phyloP scores from a whole-genome alignment of 495 filamentous ascomycete species.

The Pyrenula aspistea region DNA sequence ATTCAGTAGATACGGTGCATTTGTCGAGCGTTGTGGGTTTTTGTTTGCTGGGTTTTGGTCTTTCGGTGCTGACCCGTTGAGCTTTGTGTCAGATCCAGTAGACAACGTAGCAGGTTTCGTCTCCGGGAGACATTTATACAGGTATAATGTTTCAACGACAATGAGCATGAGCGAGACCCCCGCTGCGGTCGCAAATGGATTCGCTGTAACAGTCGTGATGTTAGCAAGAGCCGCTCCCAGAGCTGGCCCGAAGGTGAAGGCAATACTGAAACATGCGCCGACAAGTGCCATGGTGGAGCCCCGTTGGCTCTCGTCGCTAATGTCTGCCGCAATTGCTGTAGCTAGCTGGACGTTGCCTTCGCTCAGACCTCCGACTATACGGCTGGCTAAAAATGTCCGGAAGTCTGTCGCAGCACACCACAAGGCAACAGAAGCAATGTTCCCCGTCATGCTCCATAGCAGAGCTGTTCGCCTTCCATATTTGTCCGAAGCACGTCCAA shows the following conservation, averaged over 20 bases:
- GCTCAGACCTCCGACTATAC: constrained; percentile 83
- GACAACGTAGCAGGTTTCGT: constrained; percentile 43
- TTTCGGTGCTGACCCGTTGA: background rate
- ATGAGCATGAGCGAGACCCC: constrained; percentile 74
- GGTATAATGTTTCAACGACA: constrained; percentile 71
- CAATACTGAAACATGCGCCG: constrained; percentile 91
- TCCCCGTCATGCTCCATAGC: constrained; percentile 88
- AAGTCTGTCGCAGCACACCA: constrained; percentile 93
- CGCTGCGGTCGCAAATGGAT: constrained; percentile 88
- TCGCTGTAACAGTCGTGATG: constrained; percentile 63
- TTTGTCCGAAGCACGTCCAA: constrained; percentile 77
- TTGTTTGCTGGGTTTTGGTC: background rate
- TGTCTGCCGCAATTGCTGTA: constrained; percentile 92
- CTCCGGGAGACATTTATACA: constrained; percentile 83
- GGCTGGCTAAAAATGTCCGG: constrained; percentile 84
- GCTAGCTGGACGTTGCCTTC: constrained; percentile 97
- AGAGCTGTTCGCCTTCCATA: constrained; percentile 83
- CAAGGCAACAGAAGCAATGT: constrained; percentile 80
- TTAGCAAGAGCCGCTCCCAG: constrained; percentile 74
- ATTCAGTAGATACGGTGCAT: constrained; percentile 75
- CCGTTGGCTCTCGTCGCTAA: constrained; percentile 69
- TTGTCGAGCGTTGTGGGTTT: constrained; percentile 39
- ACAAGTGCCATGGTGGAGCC: constrained; percentile 92
- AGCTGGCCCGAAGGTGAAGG: constrained; percentile 91
- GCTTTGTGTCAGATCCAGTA: background rate